Evolutionary conservation across 2,329 filamentous ascomycete species (phyloP).

Genomic region (Thielaviopsis punctulata): DNA sequence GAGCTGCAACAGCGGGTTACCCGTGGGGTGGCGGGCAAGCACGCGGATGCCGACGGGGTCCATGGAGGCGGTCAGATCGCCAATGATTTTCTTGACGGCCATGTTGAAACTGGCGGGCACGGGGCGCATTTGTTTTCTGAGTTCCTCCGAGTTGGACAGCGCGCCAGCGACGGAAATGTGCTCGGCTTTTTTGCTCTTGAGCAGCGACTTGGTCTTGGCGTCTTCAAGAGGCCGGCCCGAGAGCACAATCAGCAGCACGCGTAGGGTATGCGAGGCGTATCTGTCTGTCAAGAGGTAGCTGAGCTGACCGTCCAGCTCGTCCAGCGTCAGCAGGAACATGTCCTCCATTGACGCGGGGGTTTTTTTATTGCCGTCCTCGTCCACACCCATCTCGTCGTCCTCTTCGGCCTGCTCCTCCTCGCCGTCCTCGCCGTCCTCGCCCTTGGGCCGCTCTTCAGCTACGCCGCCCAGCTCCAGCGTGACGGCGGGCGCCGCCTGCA

Average conservation of each 20-base stretch:
- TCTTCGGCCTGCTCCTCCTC: slow-evolving; percentile 27
- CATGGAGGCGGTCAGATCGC: slow-evolving; percentile 54
- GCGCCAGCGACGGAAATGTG: slow-evolving; percentile 47
- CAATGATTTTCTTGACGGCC: slow-evolving; percentile 68
- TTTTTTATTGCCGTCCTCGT: slow-evolving; percentile 8
- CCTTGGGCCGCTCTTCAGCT: slow-evolving; percentile 21
- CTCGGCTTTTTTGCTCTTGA: slow-evolving; percentile 89
- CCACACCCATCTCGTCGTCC: slow-evolving; percentile 3
- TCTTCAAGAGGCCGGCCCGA: slow-evolving; percentile 67
- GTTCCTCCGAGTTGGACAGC: slow-evolving; percentile 31
- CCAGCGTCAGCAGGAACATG: slow-evolving; percentile 64
- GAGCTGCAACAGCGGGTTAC: slow-evolving; percentile 84
- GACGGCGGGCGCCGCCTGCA: slow-evolving; percentile 63
- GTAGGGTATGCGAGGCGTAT: slow-evolving; percentile 81
- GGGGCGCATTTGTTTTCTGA: slow-evolving; percentile 24
- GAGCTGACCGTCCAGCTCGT: slow-evolving; percentile 76
- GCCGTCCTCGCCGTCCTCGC: slow-evolving; percentile 23
- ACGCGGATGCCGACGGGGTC: slow-evolving; percentile 68
- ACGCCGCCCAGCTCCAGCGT: slow-evolving; percentile 49
- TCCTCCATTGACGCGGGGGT: slow-evolving; percentile 58
- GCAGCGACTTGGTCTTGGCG: slow-evolving; percentile 48
- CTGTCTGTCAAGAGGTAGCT: slow-evolving; percentile 68
- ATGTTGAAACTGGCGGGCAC: slow-evolving; percentile 66
- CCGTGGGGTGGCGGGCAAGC: slow-evolving; percentile 73
- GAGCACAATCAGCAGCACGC: slow-evolving; percentile 70